Percentiles rank a stretch among this genome's conserved stretches.
These are phyloP conservation scores for Sequoia sempervirens DNA, from an alignment of 75 land plant genomes.

Conservation along the genomic window DNA sequence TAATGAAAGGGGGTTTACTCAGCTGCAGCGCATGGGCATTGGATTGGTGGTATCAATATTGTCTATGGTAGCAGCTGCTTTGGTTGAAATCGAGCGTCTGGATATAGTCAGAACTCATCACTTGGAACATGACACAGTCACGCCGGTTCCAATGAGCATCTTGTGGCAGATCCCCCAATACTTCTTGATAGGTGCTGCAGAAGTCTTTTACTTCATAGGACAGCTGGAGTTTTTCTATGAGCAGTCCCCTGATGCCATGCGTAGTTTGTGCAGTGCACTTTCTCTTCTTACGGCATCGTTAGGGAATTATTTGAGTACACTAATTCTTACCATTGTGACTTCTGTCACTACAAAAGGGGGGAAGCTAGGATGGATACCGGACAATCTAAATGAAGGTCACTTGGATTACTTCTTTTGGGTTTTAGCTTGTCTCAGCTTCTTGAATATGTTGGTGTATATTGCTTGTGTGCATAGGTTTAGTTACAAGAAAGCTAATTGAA, in stretches of 20 bases:
- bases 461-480: slow-evolving; percentile 43
- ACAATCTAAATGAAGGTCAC: slow-evolving; percentile 76
- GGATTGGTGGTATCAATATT: slow-evolving; percentile 62
- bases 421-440: slow-evolving; percentile 49
- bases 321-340: slow-evolving; percentile 59
- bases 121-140: slow-evolving; percentile 25
- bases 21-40: slow-evolving; percentile 75
- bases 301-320: slow-evolving; percentile 64
- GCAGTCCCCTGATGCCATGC: slow-evolving; percentile 83
- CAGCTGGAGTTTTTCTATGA: slow-evolving; percentile 82
- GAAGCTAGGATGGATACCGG: slow-evolving; percentile 67
- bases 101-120: slow-evolving; percentile 31
- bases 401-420: slow-evolving; percentile 84
- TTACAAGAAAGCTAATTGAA: slow-evolving; percentile 28
- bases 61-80: slow-evolving; percentile 58
- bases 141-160: slow-evolving; percentile 47
- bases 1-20: slow-evolving; percentile 64
- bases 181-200: slow-evolving; percentile 64
- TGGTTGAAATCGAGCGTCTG: slow-evolving; percentile 55
- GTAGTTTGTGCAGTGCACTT: slow-evolving; percentile 62
- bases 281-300: slow-evolving; percentile 42
- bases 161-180: slow-evolving; percentile 86
- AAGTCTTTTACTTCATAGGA: slow-evolving; percentile 69
- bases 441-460: slow-evolving; percentile 48
- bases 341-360: slow-evolving; percentile 45